Percentiles rank a stretch among this genome's conserved stretches.
phyloP scores from a whole-genome alignment of 2,329 filamentous ascomycete species.

The Aspergillus calidoustus region DNA sequence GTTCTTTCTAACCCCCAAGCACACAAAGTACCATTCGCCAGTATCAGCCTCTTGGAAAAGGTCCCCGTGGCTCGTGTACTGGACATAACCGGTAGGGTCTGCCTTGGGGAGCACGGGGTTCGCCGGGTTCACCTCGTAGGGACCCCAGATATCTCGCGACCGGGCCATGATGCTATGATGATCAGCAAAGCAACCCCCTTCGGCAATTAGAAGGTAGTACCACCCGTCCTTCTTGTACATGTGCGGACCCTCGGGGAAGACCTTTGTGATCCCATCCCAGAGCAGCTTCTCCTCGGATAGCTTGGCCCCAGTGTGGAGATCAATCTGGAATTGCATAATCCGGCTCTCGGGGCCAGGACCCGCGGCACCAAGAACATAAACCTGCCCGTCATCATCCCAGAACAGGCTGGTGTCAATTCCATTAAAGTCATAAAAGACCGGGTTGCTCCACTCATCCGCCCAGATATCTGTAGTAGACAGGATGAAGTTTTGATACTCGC shows the following conservation, averaged over 20 bases:
- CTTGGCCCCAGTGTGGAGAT: neutral
- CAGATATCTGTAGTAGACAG: conserved; percentile 23
- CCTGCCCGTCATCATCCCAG: neutral
- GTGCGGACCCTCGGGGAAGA: conserved; percentile 56
- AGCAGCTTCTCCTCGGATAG: conserved; percentile 1
- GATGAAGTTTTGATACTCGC: conserved; percentile 4
- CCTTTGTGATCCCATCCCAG: neutral
- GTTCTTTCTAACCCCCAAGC: conserved; percentile 24
- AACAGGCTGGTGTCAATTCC: neutral
- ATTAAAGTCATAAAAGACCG: neutral
- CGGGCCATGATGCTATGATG: conserved; percentile 58
- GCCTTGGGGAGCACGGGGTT: conserved; percentile 50
- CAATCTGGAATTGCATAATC: conserved; percentile 1
- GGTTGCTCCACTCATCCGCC: conserved; percentile 8
- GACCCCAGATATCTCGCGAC: conserved; percentile 51
- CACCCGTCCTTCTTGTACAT: conserved; percentile 55
- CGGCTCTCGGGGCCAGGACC: neutral
- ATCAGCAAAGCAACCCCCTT: conserved; percentile 46
- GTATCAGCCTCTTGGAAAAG: conserved; percentile 23
- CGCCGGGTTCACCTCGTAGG: conserved; percentile 48
- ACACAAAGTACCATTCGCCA: conserved; percentile 29
- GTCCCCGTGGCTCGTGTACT: conserved; percentile 30
- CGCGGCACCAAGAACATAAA: neutral
- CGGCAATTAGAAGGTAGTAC: conserved; percentile 56
- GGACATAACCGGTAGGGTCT: conserved; percentile 27